Evolutionary conservation across 2,329 filamentous ascomycete species (phyloP).

Genomic region (Lachnellula subtilissima): DNA sequence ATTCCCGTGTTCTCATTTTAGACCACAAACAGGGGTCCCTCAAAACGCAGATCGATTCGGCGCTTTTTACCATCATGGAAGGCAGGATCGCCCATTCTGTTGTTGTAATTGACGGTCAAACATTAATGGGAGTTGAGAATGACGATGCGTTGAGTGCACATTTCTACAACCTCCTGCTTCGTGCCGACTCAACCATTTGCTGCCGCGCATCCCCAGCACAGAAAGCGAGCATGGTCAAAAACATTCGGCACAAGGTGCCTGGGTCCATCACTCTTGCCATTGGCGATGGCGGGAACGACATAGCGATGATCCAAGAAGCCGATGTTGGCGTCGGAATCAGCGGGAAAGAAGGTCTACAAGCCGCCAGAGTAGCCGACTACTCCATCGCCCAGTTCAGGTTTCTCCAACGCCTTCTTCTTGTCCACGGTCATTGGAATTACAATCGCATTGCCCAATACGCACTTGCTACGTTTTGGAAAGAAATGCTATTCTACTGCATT

Average conservation of each 20-base stretch:
- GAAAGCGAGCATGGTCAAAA: conserved; percentile 76
- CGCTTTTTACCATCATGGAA: conserved; percentile 59
- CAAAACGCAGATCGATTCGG: conserved; percentile 51
- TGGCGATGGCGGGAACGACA: conserved; percentile 86
- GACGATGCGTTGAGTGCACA: conserved; percentile 50
- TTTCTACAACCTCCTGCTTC: conserved; percentile 73
- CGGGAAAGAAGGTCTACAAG: conserved; percentile 84
- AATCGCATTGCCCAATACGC: conserved; percentile 82
- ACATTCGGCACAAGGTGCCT: conserved; percentile 67
- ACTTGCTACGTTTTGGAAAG: conserved; percentile 85
- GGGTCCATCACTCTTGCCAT: conserved; percentile 79
- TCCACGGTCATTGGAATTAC: conserved; percentile 88
- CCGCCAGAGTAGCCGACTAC: conserved; percentile 82
- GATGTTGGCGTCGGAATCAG: conserved; percentile 89
- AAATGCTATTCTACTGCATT: conserved; percentile 73
- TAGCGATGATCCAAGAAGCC: conserved; percentile 86
- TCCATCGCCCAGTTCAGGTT: conserved; percentile 87
- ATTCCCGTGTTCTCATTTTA: conserved; percentile 75
- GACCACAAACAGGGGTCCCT: conserved; percentile 43
- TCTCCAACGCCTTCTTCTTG: conserved; percentile 71
- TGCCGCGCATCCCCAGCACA: conserved; percentile 87
- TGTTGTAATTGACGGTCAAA: conserved; percentile 77
- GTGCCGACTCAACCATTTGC: conserved; percentile 83
- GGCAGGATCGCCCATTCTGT: conserved; percentile 72
- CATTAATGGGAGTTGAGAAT: conserved; percentile 65